phyloP scores from a whole-genome alignment of 1,139 yeast species.

The Suhomyces panamericanus region DNA sequence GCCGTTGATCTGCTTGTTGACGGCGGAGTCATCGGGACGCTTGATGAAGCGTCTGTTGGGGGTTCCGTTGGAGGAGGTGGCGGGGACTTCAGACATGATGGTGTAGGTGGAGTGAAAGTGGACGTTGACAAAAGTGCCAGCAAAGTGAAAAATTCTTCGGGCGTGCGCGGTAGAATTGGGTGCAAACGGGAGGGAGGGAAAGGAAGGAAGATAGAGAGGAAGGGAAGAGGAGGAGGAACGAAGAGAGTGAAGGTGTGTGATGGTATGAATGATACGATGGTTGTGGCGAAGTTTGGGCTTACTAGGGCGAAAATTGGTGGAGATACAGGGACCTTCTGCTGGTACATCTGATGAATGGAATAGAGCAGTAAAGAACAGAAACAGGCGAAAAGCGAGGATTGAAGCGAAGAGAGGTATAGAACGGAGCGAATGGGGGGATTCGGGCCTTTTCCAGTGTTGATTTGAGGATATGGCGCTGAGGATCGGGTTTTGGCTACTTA shows the following conservation, averaged over 20 bases:
- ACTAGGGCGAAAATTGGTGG: neutral
- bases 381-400: no score
- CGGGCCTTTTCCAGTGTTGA: no score
- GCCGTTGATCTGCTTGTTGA: conserved; percentile 59
- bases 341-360: no score
- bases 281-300: neutral
- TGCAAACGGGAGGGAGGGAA: conserved; percentile 1
- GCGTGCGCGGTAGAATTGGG: conserved; percentile 11
- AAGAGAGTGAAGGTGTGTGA: no score
- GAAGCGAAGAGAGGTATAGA: no score
- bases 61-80: conserved; percentile 15
- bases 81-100: conserved; percentile 14
- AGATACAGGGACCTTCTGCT: neutral
- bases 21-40: conserved; percentile 71
- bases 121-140: conserved; percentile 11
- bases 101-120: conserved; percentile 2
- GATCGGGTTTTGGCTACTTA: no score
- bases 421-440: no score
- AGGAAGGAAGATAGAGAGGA: no score
- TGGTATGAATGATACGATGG: no score
- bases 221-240: no score
- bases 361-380: no score
- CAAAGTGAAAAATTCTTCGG: conserved; percentile 15
- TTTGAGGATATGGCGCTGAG: no score
- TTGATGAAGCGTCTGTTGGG: conserved; percentile 55